These are phyloP conservation scores for Schizosaccharomyces cryophilus DNA, from an alignment of 805 yeast genomes.

Conservation along the genomic window DNA sequence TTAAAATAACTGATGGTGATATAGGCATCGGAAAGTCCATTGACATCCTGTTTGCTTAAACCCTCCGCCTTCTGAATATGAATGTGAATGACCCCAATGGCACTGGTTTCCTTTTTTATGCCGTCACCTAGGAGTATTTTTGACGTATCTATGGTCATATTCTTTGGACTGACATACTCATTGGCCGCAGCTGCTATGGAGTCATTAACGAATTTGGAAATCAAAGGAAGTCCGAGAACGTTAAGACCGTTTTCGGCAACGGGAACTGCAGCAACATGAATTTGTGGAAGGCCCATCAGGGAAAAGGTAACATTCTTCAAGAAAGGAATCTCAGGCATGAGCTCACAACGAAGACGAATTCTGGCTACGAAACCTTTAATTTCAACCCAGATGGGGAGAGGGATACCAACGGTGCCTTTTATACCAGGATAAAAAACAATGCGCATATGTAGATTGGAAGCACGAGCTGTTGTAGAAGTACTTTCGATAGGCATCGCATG, in stretches of 20 bases:
- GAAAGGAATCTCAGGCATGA: conserved; percentile 1
- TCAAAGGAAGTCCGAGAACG: background rate
- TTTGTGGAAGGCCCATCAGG: conserved; percentile 2
- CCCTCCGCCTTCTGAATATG: background rate
- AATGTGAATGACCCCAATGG: background rate
- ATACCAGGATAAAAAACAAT: conserved; percentile 2
- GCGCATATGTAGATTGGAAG: background rate
- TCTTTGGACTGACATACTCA: conserved; percentile 2
- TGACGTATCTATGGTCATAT: background rate
- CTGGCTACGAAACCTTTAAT: background rate
- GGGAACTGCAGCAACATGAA: conserved; percentile 2
- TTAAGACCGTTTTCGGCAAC: background rate
- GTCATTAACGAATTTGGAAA: background rate
- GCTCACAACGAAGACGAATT: background rate
- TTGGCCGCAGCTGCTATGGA: background rate
- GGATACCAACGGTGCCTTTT: background rate
- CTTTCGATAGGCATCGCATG: background rate
- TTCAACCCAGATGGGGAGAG: conserved; percentile 2
- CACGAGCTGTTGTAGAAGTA: background rate
- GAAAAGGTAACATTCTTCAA: conserved; percentile 1
- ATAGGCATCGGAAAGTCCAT: conserved; percentile 1
- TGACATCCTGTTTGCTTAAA: background rate
- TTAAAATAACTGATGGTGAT: background rate
- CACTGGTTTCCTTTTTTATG: conserved; percentile 1
- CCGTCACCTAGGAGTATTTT: conserved; percentile 1